Conservation (phyloP, 2,329 filamentous ascomycete genomes). For the Gnomoniopsis sp. region DNA sequence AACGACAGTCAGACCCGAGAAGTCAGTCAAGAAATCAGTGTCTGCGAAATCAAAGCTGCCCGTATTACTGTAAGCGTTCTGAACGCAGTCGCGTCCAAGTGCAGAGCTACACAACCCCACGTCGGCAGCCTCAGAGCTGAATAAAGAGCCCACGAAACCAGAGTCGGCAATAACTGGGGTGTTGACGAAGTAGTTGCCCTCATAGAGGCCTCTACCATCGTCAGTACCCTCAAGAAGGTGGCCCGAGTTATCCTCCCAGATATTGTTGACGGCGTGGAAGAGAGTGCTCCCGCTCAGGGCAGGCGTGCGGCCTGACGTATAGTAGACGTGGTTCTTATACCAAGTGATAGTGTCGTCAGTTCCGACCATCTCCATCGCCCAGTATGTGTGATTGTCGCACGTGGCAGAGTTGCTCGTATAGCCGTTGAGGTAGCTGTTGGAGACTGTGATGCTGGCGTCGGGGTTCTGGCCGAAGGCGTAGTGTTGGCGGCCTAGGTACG, state of each 20-base stretch:
- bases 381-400: conserved; percentile 59
- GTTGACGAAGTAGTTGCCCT: conserved; percentile 57
- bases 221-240: conserved; percentile 53
- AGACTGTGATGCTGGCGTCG: conserved; percentile 54
- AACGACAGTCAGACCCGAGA: background rate
- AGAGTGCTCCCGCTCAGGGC: conserved; percentile 54
- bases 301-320: conserved; percentile 53
- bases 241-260: conserved; percentile 49
- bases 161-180: conserved; percentile 38
- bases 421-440: conserved; percentile 59
- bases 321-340: conserved; percentile 57
- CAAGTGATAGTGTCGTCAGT: conserved; percentile 53
- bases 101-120: background rate
- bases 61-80: background rate
- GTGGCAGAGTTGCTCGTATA: conserved; percentile 50
- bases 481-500: conserved; percentile 57
- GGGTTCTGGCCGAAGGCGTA: conserved; percentile 53
- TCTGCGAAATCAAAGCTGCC: background rate
- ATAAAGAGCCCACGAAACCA: conserved; percentile 19
- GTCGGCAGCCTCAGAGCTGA: conserved; percentile 5
- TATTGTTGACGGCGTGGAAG: conserved; percentile 60
- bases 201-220: conserved; percentile 44
- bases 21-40: background rate
- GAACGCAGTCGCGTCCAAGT: conserved; percentile 2
- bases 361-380: conserved; percentile 56